Evolutionary conservation across 106 monocot genomes (phyloP), one percentile per base, ranked within the genome.

Genomic region (Dioscorea alata): DNA sequence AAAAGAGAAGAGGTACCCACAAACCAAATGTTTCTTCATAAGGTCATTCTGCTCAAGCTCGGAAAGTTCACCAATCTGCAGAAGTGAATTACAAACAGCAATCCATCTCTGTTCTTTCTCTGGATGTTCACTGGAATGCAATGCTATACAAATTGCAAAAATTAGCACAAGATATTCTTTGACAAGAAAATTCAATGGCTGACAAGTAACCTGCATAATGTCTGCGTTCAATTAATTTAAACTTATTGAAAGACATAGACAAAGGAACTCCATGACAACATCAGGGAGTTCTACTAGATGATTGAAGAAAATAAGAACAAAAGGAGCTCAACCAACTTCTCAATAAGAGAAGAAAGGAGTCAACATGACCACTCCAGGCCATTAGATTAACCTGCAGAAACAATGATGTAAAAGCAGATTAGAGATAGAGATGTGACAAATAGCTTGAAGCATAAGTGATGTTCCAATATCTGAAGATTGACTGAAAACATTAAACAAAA

Each of bases 1-100:
- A 42, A 42, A 42, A 42, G 42, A 42, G 42, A 28, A 28, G 5
- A 42, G 42, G 42, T 42, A 60, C 2, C 20, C 28, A 50, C 76
- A 58, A 73, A 86, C 95, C 88, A 91, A 81, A 79, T 91, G 81
- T 69, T 66, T 86, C 75, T 91, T 95, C 59, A 91, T 95, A 58
- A 95, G 86, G 52, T 82, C 78, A 78, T 95, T 91, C 49, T 91
- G 69, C 73, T 95, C 86, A 66, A 63, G 59, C 78, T 91, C 88
- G 75, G 95, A 88, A 76, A 95, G 88, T 73, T 88, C 54, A 59
- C 76, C 88, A 80, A 88, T 69, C 15, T 72, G 69, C 75, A 91
- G 60, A 60, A 95, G 69, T 12, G 73, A 76, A 71, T 74, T 75
- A 15, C 64, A 67, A 70, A 91, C 82, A 35, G 74, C 88, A 14